A percentile compares a stretch with the other conserved stretches of the same genome.
These are phyloP conservation scores for Penicillium sclerotigenum DNA, from an alignment of 2,329 filamentous ascomycete species.

Conservation along the genomic window DNA sequence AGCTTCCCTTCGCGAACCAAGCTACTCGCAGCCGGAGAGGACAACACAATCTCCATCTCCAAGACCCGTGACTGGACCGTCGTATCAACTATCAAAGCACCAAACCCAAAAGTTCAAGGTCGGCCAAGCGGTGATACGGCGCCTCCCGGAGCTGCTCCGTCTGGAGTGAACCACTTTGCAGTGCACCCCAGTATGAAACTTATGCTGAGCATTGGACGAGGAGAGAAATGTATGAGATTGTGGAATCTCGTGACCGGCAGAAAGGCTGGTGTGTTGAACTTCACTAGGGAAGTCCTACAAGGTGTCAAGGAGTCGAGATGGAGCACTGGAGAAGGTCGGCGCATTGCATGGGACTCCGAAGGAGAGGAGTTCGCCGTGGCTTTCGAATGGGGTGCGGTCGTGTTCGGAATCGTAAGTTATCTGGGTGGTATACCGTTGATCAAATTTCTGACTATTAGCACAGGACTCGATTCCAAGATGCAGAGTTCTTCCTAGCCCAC, in stretches of 20 bases:
- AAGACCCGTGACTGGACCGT: constrained; percentile 86
- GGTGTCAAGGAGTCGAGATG: constrained; percentile 74
- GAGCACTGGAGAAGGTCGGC: constrained; percentile 75
- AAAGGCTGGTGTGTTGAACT: constrained; percentile 89
- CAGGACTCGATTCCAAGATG: constrained; percentile 75
- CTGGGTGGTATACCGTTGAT: not conserved
- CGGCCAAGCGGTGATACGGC: constrained; percentile 89
- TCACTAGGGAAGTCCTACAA: constrained; percentile 67
- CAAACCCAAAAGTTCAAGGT: constrained; percentile 73
- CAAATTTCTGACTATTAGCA: constrained; percentile 15
- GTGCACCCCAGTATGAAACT: constrained; percentile 95
- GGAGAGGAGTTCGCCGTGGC: constrained; percentile 83
- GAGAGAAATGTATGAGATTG: constrained; percentile 84
- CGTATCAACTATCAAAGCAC: constrained; percentile 83
- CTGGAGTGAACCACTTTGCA: constrained; percentile 92
- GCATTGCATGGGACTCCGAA: constrained; percentile 73
- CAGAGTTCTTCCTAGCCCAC: constrained; percentile 63
- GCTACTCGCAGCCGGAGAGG: constrained; percentile 81
- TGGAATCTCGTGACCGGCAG: constrained; percentile 98
- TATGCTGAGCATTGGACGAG: constrained; percentile 87
- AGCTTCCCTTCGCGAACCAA: constrained; percentile 83
- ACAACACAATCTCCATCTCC: constrained; percentile 86
- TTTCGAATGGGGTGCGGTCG: constrained; percentile 79
- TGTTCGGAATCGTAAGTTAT: constrained; percentile 69
- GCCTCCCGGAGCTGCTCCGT: constrained; percentile 71